Percentiles rank a stretch among this genome's conserved stretches.
Conservation (phyloP, 164 flowering plant genomes). For the Hamamelis virginiana region DNA sequence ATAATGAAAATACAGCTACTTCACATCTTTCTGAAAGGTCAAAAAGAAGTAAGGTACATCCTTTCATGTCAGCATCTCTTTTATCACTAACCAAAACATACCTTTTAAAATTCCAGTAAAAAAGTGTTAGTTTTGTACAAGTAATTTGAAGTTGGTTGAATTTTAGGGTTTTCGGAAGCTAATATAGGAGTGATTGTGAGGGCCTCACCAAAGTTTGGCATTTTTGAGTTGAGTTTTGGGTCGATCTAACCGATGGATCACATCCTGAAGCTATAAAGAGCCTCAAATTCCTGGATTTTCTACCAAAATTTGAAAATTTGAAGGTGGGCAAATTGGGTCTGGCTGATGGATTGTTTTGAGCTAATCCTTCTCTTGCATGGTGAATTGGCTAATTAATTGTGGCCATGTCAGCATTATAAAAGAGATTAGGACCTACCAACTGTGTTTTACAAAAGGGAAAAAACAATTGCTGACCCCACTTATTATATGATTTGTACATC, state of each 20-base stretch:
- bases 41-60: conserved; percentile 38
- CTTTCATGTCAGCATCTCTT: not conserved
- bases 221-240: not conserved
- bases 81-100: not conserved
- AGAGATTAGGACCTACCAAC: too few relatives aligned
- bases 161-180: not conserved
- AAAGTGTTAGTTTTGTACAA: not conserved
- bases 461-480: too few relatives aligned
- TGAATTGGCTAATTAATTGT: too few relatives aligned
- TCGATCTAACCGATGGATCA: not conserved
- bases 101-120: not conserved
- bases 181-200: not conserved
- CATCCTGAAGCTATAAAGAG: not conserved
- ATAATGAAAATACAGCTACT: conserved; percentile 23
- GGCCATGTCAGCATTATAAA: too few relatives aligned
- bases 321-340: not conserved
- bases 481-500: too few relatives aligned
- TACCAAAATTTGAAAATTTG: not conserved
- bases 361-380: too few relatives aligned
- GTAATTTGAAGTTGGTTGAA: not conserved
- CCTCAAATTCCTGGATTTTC: not conserved
- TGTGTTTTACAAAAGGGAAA: too few relatives aligned
- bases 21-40: conserved; percentile 30
- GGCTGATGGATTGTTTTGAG: not conserved
- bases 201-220: not conserved